phyloP scores from a whole-genome alignment of 352 stramenopile species.

The Globisporangium mamillatum region DNA sequence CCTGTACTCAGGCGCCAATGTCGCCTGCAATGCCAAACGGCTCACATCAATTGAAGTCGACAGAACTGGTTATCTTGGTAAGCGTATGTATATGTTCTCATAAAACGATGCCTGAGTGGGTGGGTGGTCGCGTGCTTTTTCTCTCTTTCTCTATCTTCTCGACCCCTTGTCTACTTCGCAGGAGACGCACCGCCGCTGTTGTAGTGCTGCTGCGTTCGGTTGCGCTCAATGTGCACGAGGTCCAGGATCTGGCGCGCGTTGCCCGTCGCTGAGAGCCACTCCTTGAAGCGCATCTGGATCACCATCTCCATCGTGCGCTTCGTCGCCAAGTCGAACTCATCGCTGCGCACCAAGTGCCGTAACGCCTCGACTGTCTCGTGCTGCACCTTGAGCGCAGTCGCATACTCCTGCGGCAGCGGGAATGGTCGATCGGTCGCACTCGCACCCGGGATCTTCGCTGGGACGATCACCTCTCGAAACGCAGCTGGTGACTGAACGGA shows the following conservation, averaged over 20 bases:
- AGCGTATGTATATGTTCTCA: neutral
- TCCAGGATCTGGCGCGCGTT: slow-evolving; percentile 89
- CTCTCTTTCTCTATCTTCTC: neutral
- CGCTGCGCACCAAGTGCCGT: slow-evolving; percentile 64
- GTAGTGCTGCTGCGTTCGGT: slow-evolving; percentile 16
- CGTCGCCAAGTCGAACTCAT: slow-evolving; percentile 77
- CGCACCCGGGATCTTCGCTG: slow-evolving; percentile 47
- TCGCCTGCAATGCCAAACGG: no score
- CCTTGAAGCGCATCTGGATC: slow-evolving; percentile 82
- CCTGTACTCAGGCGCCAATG: no score
- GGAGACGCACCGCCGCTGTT: slow-evolving; percentile 11
- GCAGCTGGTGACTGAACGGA: slow-evolving; percentile 51
- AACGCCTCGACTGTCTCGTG: slow-evolving; percentile 77
- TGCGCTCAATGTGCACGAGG: slow-evolving; percentile 77
- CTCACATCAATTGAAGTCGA: no score
- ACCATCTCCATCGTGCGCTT: slow-evolving; percentile 82
- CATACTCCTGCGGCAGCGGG: slow-evolving; percentile 71
- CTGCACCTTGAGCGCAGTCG: slow-evolving; percentile 53
- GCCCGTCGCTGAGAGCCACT: slow-evolving; percentile 85
- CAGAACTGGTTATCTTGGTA: neutral
- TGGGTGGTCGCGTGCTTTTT: neutral
- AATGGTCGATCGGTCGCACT: slow-evolving; percentile 66
- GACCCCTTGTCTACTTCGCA: slow-evolving; percentile 9
- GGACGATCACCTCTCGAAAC: slow-evolving; percentile 70
- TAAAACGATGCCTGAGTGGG: neutral